These are phyloP conservation scores for Anisodus acutangulus DNA, from an alignment of 257 asterid species.

Conservation along the genomic window DNA sequence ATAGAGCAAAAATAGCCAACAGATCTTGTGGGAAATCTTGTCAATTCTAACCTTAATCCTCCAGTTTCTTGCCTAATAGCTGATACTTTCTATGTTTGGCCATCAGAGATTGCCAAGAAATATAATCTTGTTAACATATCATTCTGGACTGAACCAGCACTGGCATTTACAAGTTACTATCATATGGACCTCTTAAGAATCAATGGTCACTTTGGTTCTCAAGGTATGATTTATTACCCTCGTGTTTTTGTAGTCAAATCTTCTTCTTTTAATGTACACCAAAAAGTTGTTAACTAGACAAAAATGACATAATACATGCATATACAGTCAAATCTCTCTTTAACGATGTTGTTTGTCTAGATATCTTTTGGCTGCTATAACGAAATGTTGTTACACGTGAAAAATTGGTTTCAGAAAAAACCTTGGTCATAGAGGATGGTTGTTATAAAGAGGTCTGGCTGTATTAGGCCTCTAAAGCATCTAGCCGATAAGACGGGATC, in stretches of 20 bases:
- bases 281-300: not conserved
- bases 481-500: not conserved
- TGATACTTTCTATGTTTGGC: conserved; percentile 57
- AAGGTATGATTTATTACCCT: conserved; percentile 27
- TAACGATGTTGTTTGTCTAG: no score
- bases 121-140: conserved; percentile 52
- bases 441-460: no score
- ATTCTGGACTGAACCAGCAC: conserved; percentile 67
- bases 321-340: no score
- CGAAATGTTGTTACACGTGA: no score
- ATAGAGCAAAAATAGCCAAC: no score
- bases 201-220: conserved; percentile 52
- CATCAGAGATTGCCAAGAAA: conserved; percentile 47
- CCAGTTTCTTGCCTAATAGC: conserved; percentile 48
- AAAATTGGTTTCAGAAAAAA: no score
- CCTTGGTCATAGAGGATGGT: no score
- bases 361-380: no score
- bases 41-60: conserved; percentile 3
- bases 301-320: no score
- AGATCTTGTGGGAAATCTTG: conserved; percentile 40
- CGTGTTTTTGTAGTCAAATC: not conserved
- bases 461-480: not conserved
- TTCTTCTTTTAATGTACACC: not conserved
- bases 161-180: conserved; percentile 51
- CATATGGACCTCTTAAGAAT: conserved; percentile 50